These are phyloP conservation scores for Sarocladium oryzae DNA, from an alignment of 2,329 filamentous ascomycete genomes.

Conservation along the genomic window DNA sequence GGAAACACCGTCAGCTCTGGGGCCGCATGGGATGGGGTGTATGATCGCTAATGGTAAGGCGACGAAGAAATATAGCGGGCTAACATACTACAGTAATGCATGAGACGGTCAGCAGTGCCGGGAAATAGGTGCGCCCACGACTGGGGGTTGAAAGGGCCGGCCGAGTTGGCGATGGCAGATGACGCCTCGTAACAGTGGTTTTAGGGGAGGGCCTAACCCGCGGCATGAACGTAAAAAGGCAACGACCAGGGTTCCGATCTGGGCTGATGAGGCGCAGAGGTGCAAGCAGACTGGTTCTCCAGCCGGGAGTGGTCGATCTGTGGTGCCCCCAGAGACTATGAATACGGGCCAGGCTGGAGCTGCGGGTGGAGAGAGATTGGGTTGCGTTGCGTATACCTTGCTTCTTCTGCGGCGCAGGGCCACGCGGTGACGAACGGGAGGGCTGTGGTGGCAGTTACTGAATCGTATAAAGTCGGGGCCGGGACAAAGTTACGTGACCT, in stretches of 20 bases:
- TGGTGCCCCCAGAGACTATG: not conserved
- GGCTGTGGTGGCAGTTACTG: not conserved
- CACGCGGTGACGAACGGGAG: not conserved
- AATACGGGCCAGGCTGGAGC: slow-evolving; percentile 5
- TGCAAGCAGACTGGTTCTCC: not conserved
- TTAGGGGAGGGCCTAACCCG: not conserved
- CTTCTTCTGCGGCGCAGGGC: not conserved
- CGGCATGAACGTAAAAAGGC: not conserved
- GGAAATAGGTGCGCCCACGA: not conserved
- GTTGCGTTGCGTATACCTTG: not conserved
- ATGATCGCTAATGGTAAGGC: not conserved
- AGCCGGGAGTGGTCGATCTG: not conserved
- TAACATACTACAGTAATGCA: not conserved
- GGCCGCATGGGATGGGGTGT: too few relatives aligned
- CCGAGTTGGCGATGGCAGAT: not conserved
- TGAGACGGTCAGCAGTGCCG: not conserved
- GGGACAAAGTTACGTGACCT: not conserved
- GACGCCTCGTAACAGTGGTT: not conserved
- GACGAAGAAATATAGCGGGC: slow-evolving; percentile 1
- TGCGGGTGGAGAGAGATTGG: slow-evolving; percentile 1
- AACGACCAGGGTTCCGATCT: slow-evolving; percentile 6
- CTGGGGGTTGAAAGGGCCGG: not conserved
- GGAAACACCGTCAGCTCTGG: slow-evolving; percentile 3
- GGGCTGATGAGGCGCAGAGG: slow-evolving; percentile 7
- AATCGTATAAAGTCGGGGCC: not conserved